Evolutionary conservation across 345 rosid genomes (phyloP).

Genomic region (Eutrema yunnanense): DNA sequence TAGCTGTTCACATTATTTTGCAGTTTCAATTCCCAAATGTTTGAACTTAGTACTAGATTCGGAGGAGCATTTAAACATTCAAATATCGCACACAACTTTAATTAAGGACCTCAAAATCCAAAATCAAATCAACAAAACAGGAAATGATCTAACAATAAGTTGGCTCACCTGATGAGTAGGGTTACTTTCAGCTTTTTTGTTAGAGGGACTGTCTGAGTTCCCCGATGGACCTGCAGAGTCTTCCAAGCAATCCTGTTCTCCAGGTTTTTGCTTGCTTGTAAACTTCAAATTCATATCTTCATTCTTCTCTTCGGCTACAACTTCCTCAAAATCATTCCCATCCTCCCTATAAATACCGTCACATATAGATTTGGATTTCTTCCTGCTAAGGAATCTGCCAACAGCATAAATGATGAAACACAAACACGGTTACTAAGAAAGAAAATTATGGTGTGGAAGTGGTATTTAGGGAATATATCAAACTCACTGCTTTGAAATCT

Average conservation of each 20-base stretch:
- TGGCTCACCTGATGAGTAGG: slow-evolving; percentile 23
- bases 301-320: slow-evolving; percentile 7
- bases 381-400: slow-evolving; percentile 36
- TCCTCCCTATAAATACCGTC: slow-evolving; percentile 22
- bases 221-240: slow-evolving; percentile 24
- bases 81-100: not conserved
- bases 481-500: slow-evolving; percentile 63
- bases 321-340: slow-evolving; percentile 30
- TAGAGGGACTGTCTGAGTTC: slow-evolving; percentile 24
- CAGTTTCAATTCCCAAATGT: not conserved
- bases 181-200: slow-evolving; percentile 24
- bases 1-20: not conserved
- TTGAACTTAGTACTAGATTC: not conserved
- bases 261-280: slow-evolving; percentile 15
- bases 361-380: slow-evolving; percentile 20
- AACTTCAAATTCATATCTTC: slow-evolving; percentile 10
- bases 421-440: not conserved
- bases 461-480: not conserved
- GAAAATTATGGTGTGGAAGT: not conserved
- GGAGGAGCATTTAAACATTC: not conserved
- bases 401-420: not conserved
- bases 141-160: not conserved
- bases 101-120: not conserved
- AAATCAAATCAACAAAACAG: not conserved
- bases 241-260: slow-evolving; percentile 11